phyloP scores from a whole-genome alignment of 2,329 filamentous ascomycete species.

The Coniochaeta sp. region DNA sequence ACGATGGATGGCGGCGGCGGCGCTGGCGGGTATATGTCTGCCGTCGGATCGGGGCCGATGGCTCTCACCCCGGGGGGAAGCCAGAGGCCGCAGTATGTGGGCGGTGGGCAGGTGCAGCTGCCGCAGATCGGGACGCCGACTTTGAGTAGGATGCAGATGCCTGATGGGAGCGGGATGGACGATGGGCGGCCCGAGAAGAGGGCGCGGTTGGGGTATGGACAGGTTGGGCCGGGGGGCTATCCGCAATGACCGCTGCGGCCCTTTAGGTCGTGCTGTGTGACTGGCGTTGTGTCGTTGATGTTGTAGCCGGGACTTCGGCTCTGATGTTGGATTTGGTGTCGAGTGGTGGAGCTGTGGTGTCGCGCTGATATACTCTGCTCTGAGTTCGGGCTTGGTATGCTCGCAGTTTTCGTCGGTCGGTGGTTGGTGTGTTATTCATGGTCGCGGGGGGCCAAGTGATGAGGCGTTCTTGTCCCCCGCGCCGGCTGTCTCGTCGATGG shows the following conservation, averaged over 20 bases:
- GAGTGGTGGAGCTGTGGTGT: too few relatives aligned
- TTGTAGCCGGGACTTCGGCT: too few relatives aligned
- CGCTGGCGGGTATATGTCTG: conserved; percentile 29
- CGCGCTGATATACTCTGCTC: too few relatives aligned
- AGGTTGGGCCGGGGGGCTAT: conserved; percentile 31
- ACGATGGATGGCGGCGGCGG: conserved; percentile 34
- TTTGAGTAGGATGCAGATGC: conserved; percentile 25
- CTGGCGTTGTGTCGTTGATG: too few relatives aligned
- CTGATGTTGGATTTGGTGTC: too few relatives aligned
- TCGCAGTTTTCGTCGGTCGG: too few relatives aligned
- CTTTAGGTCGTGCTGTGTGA: too few relatives aligned
- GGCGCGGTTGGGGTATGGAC: conserved; percentile 38
- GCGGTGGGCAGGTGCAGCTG: conserved; percentile 20
- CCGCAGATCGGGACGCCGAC: conserved; percentile 24
- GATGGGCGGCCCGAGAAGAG: conserved; percentile 45
- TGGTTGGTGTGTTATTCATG: too few relatives aligned
- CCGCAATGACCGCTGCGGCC: conserved; percentile 28
- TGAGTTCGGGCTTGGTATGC: too few relatives aligned
- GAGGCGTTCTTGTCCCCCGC: too few relatives aligned
- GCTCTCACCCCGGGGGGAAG: conserved; percentile 29
- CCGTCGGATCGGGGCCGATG: conserved; percentile 34
- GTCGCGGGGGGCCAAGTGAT: too few relatives aligned
- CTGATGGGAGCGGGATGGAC: conserved; percentile 22
- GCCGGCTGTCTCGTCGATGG: too few relatives aligned
- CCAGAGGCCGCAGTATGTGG: conserved; percentile 32